Evolutionary conservation across 441 rosid genomes (phyloP), one percentile per base, ranked within the genome.

Genomic region (Omphalea diandra): DNA sequence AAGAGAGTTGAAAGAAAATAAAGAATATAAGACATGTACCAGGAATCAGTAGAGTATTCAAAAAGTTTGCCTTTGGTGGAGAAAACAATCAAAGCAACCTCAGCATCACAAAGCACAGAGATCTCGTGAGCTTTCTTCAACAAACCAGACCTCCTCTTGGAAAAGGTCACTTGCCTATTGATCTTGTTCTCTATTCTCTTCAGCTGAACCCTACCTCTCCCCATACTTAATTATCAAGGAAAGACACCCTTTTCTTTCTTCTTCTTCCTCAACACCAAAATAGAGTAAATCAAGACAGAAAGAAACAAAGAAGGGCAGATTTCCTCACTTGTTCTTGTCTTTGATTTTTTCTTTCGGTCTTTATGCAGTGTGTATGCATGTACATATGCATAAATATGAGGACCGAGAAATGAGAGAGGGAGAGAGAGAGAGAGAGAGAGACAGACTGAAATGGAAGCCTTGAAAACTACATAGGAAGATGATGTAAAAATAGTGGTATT

Each of bases 141-240:
- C 75, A 93, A 82, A 7, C 98, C 98, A 44, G 84, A 79, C 85
- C 98, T 82, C 68, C 98, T 73, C 81, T 93, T 93, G 0, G 97
- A 90, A 73, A 93, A 93, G 59, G 98, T 93, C 56, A 93, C 98
- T 76, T 93, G 98, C 68, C 95, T 79, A 68, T 93, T 93, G 84
- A 93, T 87, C 84, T 93, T 90, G 86, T 93, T 93, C 77, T 93
- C 98, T 36, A 93, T 93, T 78, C 95, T 85, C 93, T 84, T 90
- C 76, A 93, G 69, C 85, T 93, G 88, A 79, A 93, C 92, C 87
- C 97, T 87, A 67, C 98, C 98, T 33, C 98, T 85, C 75, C 98
- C 97, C 98, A 93, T 91, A 2, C 44, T 61, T 15, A 17, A 31
- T 24, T 43, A n/a, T n/a, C n/a, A n/a, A n/a, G n/a, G n/a, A n/a